Conservation (phyloP, 202 grass and related monocot species). For the Sporobolus alterniflorus region DNA sequence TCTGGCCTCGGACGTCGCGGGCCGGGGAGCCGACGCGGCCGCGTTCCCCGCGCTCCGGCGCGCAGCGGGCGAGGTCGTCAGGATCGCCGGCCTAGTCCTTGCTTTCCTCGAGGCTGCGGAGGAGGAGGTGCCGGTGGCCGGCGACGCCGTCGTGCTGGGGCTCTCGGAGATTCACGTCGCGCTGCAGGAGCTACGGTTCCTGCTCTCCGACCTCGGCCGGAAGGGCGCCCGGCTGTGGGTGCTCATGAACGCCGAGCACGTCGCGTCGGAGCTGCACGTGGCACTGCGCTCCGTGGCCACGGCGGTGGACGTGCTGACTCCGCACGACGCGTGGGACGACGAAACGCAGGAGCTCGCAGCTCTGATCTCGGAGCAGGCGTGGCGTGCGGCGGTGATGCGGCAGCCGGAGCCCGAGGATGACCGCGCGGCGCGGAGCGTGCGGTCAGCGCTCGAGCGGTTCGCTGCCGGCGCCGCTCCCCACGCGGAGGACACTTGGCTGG, state of each 20-base stretch:
- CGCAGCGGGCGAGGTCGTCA: slow-evolving; percentile 46
- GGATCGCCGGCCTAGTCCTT: slow-evolving; percentile 56
- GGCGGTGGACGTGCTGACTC: slow-evolving; percentile 53
- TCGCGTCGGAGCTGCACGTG: slow-evolving; percentile 60
- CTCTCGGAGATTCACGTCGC: slow-evolving; percentile 88
- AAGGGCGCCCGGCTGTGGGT: slow-evolving; percentile 55
- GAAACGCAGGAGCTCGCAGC: slow-evolving; percentile 44
- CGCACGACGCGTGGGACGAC: neutral
- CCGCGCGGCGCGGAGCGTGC: slow-evolving; percentile 38
- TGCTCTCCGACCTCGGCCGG: slow-evolving; percentile 44
- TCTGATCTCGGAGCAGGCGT: slow-evolving; percentile 48
- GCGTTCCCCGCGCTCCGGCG: slow-evolving; percentile 51
- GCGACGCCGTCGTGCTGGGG: slow-evolving; percentile 41
- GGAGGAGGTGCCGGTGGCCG: neutral
- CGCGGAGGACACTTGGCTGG: slow-evolving; percentile 42
- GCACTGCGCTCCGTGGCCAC: slow-evolving; percentile 63
- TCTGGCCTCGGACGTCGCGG: slow-evolving; percentile 47
- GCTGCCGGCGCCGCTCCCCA: slow-evolving; percentile 37
- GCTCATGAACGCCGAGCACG: slow-evolving; percentile 66
- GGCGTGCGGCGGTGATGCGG: slow-evolving; percentile 38
- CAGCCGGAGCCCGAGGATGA: slow-evolving; percentile 38
- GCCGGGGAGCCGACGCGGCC: neutral
- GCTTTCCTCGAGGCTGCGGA: slow-evolving; percentile 60
- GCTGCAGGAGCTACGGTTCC: slow-evolving; percentile 68
- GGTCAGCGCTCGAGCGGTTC: slow-evolving; percentile 64